phyloP scores from a whole-genome alignment of 1,284 basidiomycete genomes.

The Blastosporella zonata region DNA sequence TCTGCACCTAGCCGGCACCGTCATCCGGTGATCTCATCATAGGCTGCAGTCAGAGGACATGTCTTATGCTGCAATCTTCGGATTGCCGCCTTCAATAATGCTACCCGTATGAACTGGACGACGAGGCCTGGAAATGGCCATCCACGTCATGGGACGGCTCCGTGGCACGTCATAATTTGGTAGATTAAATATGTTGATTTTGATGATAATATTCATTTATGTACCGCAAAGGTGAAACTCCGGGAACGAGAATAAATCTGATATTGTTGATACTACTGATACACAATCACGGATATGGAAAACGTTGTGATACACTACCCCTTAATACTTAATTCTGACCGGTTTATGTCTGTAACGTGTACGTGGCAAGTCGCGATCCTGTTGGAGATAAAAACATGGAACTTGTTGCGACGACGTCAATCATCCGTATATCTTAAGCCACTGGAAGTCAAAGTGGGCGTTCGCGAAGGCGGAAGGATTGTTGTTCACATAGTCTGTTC shows the following conservation, averaged over 20 bases:
- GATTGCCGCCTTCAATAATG: neutral
- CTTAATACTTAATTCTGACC: neutral
- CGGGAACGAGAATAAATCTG: too few relatives aligned
- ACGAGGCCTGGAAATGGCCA: neutral
- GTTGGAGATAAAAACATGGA: neutral
- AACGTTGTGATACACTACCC: neutral
- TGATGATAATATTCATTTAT: too few relatives aligned
- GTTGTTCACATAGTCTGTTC: slow-evolving; percentile 55
- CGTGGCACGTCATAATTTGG: too few relatives aligned
- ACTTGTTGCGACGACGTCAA: neutral
- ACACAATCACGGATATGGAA: neutral
- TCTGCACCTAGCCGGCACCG: neutral
- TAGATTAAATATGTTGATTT: too few relatives aligned
- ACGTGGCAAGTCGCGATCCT: neutral
- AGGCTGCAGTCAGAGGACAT: neutral
- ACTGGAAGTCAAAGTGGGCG: slow-evolving; percentile 67
- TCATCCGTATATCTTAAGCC: slow-evolving; percentile 41
- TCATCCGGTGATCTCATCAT: neutral
- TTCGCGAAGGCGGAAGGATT: slow-evolving; percentile 62
- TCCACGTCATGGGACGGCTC: neutral
- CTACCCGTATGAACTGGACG: neutral
- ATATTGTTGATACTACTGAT: neutral
- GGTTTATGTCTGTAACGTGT: neutral
- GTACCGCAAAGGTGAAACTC: too few relatives aligned
- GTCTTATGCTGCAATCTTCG: neutral